These are phyloP conservation scores for Pseudoturritis turrita DNA, from an alignment of 345 rosid genomes.

Conservation along the genomic window DNA sequence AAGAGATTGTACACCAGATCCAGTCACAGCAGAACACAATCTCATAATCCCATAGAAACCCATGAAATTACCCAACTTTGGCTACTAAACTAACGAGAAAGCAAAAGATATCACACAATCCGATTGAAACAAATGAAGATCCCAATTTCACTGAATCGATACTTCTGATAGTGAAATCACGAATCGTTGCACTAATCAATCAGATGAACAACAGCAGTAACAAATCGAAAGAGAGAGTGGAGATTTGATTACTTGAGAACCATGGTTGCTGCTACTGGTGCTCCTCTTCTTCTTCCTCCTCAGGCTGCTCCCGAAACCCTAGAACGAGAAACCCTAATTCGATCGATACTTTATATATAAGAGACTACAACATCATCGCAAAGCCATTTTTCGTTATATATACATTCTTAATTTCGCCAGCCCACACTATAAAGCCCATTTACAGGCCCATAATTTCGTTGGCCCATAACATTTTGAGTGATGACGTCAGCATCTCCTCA, in stretches of 20 bases:
- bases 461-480: neutral
- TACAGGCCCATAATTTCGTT: neutral
- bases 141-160: neutral
- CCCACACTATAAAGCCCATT: neutral
- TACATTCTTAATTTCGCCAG: neutral
- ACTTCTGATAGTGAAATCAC: neutral
- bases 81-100: neutral
- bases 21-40: neutral
- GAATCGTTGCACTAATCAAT: neutral
- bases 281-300: slow-evolving; percentile 12
- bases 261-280: slow-evolving; percentile 25
- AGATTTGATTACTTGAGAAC: slow-evolving; percentile 39
- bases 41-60: neutral
- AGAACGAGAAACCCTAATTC: slow-evolving; percentile 24
- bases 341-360: slow-evolving; percentile 19
- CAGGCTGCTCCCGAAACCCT: slow-evolving; percentile 25
- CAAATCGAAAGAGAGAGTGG: neutral
- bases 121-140: neutral
- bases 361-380: neutral
- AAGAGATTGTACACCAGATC: neutral
- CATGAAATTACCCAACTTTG: neutral
- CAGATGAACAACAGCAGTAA: neutral
- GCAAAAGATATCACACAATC: neutral
- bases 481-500: slow-evolving; percentile 20
- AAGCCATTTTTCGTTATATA: neutral